Conservation (phyloP, 345 rosid species). For the Rhodamnia rubescens region DNA sequence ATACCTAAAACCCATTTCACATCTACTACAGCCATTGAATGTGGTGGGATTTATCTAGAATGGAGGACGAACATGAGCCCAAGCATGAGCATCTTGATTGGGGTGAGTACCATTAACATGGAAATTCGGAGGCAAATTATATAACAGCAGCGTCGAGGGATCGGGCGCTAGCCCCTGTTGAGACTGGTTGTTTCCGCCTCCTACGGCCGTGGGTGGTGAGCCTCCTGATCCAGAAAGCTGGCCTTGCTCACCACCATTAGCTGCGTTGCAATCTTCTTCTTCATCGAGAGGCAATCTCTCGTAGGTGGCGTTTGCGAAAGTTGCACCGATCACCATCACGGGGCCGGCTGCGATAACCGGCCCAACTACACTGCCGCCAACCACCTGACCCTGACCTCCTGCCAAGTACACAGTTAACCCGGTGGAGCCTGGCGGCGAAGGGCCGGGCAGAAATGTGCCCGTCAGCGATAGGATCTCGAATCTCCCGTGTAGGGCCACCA, state of each 20-base stretch:
- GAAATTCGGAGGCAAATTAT: neutral
- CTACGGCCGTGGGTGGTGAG: neutral
- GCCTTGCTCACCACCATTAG: neutral
- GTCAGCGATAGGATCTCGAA: conserved; percentile 77
- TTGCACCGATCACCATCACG: conserved; percentile 72
- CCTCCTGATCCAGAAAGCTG: neutral
- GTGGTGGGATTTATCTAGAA: neutral
- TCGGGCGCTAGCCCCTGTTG: neutral
- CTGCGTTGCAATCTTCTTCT: neutral
- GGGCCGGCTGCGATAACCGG: conserved; percentile 76
- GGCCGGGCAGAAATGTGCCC: conserved; percentile 82
- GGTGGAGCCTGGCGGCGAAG: conserved; percentile 87
- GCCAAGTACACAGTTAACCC: conserved; percentile 64
- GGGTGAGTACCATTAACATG: neutral
- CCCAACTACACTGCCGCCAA: conserved; percentile 85
- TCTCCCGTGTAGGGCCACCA: conserved; percentile 71
- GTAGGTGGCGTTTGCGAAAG: conserved; percentile 78
- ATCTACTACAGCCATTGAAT: neutral
- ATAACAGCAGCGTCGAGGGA: neutral
- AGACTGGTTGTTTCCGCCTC: neutral
- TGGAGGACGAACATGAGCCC: neutral
- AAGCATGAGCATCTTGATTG: neutral
- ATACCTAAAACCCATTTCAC: neutral
- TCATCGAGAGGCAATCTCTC: conserved; percentile 35
- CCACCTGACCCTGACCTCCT: conserved; percentile 88